phyloP scores from a whole-genome alignment of 768 basidiomycete genomes.

The Agaricus sinodeliciosus region DNA sequence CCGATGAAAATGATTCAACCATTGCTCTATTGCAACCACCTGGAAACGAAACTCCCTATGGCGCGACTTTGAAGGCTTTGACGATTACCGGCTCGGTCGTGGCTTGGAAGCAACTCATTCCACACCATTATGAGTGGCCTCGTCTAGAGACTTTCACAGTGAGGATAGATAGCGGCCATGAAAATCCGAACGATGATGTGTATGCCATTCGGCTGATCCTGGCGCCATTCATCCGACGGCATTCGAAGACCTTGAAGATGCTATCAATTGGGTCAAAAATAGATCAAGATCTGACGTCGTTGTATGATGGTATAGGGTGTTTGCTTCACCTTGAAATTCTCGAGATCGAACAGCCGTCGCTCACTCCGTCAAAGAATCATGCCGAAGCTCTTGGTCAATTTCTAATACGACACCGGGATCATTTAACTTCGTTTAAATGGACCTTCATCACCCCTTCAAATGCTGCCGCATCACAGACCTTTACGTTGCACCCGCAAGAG shows the following conservation, averaged over 20 bases:
- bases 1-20: not conserved
- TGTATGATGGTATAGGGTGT: conserved; percentile 5
- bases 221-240: conserved; percentile 5
- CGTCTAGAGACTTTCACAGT: not conserved
- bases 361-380: conserved; percentile 2
- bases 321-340: conserved; percentile 2
- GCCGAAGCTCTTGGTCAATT: conserved; percentile 4
- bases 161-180: not conserved
- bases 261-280: not conserved
- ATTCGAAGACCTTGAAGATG: conserved; percentile 5
- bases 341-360: conserved; percentile 5
- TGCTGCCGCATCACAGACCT: not conserved
- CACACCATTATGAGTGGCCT: not conserved
- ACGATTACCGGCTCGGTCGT: conserved; percentile 1
- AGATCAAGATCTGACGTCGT: not conserved
- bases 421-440: conserved; percentile 4
- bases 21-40: not conserved
- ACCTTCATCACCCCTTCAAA: not conserved
- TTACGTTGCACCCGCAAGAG: not conserved
- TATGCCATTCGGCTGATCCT: conserved; percentile 6
- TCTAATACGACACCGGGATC: conserved; percentile 3
- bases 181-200: conserved; percentile 3
- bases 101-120: conserved; percentile 1
- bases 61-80: not conserved
- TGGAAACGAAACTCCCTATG: not conserved